Base-by-base conservation (phyloP, 2,329 filamentous ascomycete species). In the Fusarium sublunatum region DNA sequence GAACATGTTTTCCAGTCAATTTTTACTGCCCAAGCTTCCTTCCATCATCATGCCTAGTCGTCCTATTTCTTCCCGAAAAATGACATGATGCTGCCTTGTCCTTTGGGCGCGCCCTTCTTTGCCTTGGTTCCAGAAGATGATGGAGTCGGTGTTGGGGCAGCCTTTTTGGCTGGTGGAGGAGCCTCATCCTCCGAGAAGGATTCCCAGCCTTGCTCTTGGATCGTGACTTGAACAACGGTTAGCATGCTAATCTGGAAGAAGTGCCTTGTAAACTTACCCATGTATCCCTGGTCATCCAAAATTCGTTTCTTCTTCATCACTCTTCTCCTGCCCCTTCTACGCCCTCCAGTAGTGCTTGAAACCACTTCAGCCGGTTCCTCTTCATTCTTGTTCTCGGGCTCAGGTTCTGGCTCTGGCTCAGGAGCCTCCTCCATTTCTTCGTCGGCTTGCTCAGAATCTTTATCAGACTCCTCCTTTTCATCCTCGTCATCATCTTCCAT, bases 131-230 rank as follows among this genome's bases (percentile, higher is more conserved):
- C 78, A 56, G 83, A 79, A 11, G 82, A 81, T 22, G 79, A 74
- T 7, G 80, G 76, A 2, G 79, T 51, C 49, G 77, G 64, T 57
- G 77, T 67, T 48, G 76, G 64, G 59, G 87, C 89, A 7, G 80
- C 71, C 71, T 86, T 87, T 72, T 86, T 86, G 58, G 73, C 67
- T 1, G 78, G 70, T 6, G 79, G 76, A 8, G 78, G 81, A 22
- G 88, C 85, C 65, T 97, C 93, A 64, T 96, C 93, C 74, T 97
- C 93, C 0, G 92, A 96, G 78, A 96, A 97, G 0, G 91, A 94
- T 75, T 97, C 93, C 93, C 93, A 97, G 1, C 84, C 89, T 0
- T 85, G 78, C 72, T 96, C 92, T 76, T 96, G 91, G 65, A 89
- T 90, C 2, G 93, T 97, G 29, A 97, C 93, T 95, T 68, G 35